Conservation (phyloP, 73 alveolate species). For the Paramecium sonneborni region DNA sequence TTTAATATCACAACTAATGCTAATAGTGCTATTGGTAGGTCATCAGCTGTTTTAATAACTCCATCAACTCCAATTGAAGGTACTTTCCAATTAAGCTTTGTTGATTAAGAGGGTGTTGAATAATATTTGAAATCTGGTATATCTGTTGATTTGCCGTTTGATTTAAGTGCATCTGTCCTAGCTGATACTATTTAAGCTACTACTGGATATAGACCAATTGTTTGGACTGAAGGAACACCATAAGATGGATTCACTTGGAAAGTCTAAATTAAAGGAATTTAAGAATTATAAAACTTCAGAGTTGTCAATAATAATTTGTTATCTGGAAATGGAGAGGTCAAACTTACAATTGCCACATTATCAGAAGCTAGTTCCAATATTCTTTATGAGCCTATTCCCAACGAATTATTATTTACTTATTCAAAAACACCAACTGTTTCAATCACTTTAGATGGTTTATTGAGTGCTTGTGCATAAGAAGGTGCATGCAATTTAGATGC, state of each 20-base stretch:
- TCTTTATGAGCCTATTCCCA: conserved; percentile 35
- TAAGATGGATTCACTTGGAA: neutral
- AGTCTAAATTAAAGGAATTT: neutral
- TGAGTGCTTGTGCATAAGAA: neutral
- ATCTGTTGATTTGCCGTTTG: conserved; percentile 30
- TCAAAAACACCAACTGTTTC: neutral
- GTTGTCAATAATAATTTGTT: neutral
- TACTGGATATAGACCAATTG: neutral
- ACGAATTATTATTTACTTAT: neutral
- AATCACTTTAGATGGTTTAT: neutral
- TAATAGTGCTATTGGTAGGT: neutral
- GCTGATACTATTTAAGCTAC: neutral
- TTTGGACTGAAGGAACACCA: conserved; percentile 21
- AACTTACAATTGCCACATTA: neutral
- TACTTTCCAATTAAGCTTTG: neutral
- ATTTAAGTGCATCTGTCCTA: neutral
- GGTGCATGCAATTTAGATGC: neutral
- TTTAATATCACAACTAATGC: neutral
- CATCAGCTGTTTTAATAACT: neutral
- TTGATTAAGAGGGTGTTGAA: neutral
- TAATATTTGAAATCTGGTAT: neutral
- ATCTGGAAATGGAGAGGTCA: conserved; percentile 47
- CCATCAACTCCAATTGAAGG: conserved; percentile 25
- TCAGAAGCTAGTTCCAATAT: neutral
- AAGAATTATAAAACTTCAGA: neutral